Conservation (phyloP, 2,329 filamentous ascomycete species). For the Aspergillus sp. region DNA sequence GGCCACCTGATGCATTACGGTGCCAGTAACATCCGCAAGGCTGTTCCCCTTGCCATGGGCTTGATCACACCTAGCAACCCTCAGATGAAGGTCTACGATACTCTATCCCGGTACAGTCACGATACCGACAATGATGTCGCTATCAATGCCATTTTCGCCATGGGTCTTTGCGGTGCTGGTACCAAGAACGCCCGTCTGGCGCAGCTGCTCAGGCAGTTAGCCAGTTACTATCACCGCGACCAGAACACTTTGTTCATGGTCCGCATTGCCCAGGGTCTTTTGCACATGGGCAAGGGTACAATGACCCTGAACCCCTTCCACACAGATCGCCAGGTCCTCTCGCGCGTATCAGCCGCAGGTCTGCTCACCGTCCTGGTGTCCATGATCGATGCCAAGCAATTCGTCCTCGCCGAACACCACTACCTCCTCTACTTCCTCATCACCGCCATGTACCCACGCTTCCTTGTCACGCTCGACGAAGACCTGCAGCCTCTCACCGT, state of each 20-base stretch:
- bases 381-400: constrained; percentile 93
- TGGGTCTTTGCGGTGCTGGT: constrained; percentile 94
- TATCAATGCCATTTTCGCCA: constrained; percentile 97
- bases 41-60: constrained; percentile 94
- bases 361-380: constrained; percentile 87
- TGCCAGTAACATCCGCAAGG: constrained; percentile 93
- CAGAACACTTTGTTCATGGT: constrained; percentile 99
- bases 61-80: constrained; percentile 96
- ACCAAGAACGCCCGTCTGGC: constrained; percentile 98
- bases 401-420: constrained; percentile 71
- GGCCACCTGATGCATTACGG: constrained; percentile 99
- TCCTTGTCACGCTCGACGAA: constrained; percentile 95
- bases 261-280: constrained; percentile 90
- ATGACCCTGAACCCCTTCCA: constrained; percentile 98
- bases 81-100: constrained; percentile 99
- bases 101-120: constrained; percentile 93
- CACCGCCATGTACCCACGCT: constrained; percentile 93
- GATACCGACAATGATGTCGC: constrained; percentile 98
- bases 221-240: constrained; percentile 97
- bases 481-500: constrained; percentile 90
- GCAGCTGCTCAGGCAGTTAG: constrained; percentile 88
- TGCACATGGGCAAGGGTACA: constrained; percentile 99
- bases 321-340: constrained; percentile 94
- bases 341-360: constrained; percentile 84
- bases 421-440: constrained; percentile 98